Base-by-base conservation (phyloP, 768 basidiomycete genomes). In the Mycena albidolilacea region DNA sequence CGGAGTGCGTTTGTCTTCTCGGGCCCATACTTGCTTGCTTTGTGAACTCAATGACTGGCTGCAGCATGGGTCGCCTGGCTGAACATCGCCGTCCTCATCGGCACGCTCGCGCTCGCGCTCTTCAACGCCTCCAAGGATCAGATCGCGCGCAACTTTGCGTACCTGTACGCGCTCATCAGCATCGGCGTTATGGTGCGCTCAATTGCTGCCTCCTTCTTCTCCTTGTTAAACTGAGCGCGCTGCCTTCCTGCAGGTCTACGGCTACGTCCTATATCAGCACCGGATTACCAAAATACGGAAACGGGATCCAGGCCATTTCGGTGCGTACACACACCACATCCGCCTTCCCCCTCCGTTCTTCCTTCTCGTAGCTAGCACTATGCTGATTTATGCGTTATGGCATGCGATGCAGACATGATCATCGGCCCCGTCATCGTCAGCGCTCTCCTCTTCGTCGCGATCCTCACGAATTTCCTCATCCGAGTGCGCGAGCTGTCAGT, bases 1-100 rank as follows among this genome's bases (percentile, higher is more conserved):
- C 86, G 95, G 79, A 96, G 95, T 96, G 59, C 72, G 91, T 83
- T 46, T 5, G 35, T 9, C 17, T 50, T 9, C 48, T 46, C 19
- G 21, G 38, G 52, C 43, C 11, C 63, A 19, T 64, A 17, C 9
- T 11, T 14, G 10, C 17, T 37, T 8, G 10, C 5, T 21, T 5
- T 2, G 0, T 6, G 46, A 6, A 38, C 30, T 10, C 37, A 6
- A 9, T n/a, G 19, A 21, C 15, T 60, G 21, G 64, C 3, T 50
- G 39, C 50, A 96, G 95, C 97, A 2, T 98, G 97, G 94, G 88
- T 99, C 41, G 89, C 97, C 0, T 99, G 97, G 91, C 85, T 99
- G 64, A 95, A 94, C 74, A 92, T 94, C 54, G 89, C 95, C 2
- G 85, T 99, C 48, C 86, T 99, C 35, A 86, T 98, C 52, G 95